These are phyloP conservation scores for Fusarium nanum DNA, from an alignment of 2,329 filamentous ascomycete genomes.

Conservation along the genomic window DNA sequence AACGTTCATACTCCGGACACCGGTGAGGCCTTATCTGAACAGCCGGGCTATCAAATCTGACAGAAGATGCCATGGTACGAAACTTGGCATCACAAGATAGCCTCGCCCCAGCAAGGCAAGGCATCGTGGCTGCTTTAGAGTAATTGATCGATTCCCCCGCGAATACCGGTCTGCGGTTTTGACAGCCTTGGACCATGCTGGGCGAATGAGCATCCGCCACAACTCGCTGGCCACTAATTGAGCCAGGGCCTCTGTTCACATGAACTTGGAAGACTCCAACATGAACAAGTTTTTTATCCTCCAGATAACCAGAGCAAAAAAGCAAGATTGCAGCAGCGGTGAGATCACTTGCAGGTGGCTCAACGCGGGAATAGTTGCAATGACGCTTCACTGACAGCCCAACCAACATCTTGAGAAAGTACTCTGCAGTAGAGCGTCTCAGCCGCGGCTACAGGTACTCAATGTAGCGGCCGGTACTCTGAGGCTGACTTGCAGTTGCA, in stretches of 20 bases:
- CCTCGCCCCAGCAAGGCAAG: constrained; percentile 13
- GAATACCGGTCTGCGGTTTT: constrained; percentile 9
- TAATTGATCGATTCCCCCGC: constrained; percentile 17
- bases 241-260: constrained; percentile 10
- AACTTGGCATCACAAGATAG: constrained; percentile 30
- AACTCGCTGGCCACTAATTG: constrained; percentile 42
- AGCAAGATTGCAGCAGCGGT: constrained; percentile 31
- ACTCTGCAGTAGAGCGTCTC: background rate
- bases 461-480: background rate
- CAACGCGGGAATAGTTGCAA: background rate
- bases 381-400: background rate
- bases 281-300: constrained; percentile 4
- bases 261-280: constrained; percentile 13
- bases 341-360: constrained; percentile 18
- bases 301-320: constrained; percentile 8
- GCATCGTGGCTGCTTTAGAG: constrained; percentile 30
- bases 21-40: constrained; percentile 26
- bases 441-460: constrained; percentile 9
- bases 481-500: constrained; percentile 11
- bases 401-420: constrained; percentile 6
- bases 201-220: constrained; percentile 45
- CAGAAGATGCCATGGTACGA: background rate
- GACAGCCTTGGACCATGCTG: constrained; percentile 21
- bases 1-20: constrained; percentile 13
- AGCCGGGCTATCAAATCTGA: background rate